Evolutionary conservation across 352 stramenopile species (phyloP).

Genomic region (Aphanomyces invadans): DNA sequence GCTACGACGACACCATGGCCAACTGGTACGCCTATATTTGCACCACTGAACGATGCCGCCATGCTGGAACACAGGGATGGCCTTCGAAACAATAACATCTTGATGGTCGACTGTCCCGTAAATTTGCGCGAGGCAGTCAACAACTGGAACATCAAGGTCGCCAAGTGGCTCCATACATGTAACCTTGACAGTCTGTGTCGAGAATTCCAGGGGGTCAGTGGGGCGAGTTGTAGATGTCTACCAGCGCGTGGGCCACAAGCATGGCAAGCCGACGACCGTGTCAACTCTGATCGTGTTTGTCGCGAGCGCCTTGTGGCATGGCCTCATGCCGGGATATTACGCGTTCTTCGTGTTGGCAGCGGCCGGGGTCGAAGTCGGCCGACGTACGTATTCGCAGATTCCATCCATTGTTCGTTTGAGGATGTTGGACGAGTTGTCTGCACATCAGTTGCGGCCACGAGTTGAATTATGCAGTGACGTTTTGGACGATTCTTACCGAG

Average conservation of each 20-base stretch:
- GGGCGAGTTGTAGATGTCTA: constrained; percentile 87
- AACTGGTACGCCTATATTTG: neutral
- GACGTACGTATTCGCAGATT: constrained; percentile 37
- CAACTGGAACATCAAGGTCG: constrained; percentile 85
- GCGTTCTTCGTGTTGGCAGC: constrained; percentile 79
- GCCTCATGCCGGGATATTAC: constrained; percentile 81
- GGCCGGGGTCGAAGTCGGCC: constrained; percentile 82
- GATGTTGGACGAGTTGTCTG: no score
- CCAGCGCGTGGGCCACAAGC: constrained; percentile 70
- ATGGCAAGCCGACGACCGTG: constrained; percentile 57
- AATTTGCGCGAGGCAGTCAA: constrained; percentile 82
- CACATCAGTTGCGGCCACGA: no score
- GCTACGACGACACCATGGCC: neutral
- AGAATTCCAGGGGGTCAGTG: no score
- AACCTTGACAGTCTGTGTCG: no score
- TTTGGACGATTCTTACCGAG: neutral
- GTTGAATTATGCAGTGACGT: no score
- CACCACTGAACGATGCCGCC: no score
- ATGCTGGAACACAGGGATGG: constrained; percentile 71
- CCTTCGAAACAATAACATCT: constrained; percentile 80
- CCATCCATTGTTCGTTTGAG: no score
- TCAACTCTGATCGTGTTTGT: constrained; percentile 78
- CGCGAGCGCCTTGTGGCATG: constrained; percentile 80
- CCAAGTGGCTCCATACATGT: constrained; percentile 83
- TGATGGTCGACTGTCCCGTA: constrained; percentile 79